phyloP scores from a whole-genome alignment of 352 stramenopile genomes.

The Phytopythium chamaehyphon region DNA sequence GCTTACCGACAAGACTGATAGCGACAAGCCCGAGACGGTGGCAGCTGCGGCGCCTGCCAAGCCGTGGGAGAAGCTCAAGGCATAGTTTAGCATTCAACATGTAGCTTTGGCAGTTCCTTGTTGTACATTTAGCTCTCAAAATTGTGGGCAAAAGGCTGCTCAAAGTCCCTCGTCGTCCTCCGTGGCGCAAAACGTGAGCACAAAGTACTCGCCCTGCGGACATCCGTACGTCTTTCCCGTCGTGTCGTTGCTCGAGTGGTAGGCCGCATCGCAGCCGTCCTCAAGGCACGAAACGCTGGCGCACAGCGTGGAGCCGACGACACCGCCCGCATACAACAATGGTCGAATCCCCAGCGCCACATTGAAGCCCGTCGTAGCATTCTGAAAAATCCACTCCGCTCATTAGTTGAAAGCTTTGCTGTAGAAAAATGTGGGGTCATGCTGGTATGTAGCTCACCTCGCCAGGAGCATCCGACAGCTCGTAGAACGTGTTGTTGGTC shows the following conservation, averaged over 20 bases:
- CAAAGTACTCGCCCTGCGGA: constrained; percentile 5
- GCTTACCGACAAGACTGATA: constrained; percentile 13
- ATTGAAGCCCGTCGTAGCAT: constrained; percentile 4
- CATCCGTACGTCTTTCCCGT: constrained; percentile 7
- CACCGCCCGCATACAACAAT: not conserved
- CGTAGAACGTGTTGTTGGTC: constrained; percentile 10
- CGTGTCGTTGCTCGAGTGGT: constrained; percentile 10
- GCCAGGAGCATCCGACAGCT: constrained; percentile 5
- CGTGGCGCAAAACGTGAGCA: constrained; percentile 5
- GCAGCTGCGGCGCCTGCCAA: constrained; percentile 14
- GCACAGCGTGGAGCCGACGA: constrained; percentile 5
- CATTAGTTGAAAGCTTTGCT: no score
- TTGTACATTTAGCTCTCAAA: not conserved
- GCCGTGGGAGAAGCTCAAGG: constrained; percentile 42
- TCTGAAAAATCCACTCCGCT: no score
- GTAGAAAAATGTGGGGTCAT: no score
- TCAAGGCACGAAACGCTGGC: not conserved
- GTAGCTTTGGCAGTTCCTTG: not conserved
- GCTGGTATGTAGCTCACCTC: not conserved
- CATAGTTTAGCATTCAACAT: constrained; percentile 5
- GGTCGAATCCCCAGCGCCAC: constrained; percentile 6
- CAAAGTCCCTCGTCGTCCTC: not conserved
- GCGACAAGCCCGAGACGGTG: not conserved
- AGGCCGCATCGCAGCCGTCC: constrained; percentile 5
- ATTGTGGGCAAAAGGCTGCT: not conserved